Base-by-base conservation (phyloP, 2,329 filamentous ascomycete genomes). In the Colletotrichum lindemuthianum region DNA sequence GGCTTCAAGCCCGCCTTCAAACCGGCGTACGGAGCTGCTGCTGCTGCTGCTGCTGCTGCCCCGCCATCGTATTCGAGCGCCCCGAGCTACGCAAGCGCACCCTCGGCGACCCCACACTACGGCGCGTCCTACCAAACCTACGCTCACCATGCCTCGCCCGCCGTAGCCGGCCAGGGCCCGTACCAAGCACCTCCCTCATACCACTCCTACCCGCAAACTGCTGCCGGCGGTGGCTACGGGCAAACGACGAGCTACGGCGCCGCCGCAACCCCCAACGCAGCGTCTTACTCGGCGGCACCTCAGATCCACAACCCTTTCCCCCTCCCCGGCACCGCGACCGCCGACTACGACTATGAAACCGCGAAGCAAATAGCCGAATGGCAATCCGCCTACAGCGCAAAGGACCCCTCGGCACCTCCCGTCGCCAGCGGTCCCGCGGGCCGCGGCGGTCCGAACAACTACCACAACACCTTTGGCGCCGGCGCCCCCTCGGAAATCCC, bases 351-450 rank as follows among this genome's bases (percentile, higher is more conserved):
- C 72, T 88, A 92, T 3, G 93, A 97, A 70, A 90, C 92, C 81
- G 93, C 96, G 63, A 93, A 92, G 36, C 92, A 96, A 76, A 94
- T 97, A 67, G 93, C 94, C 52, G 92, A 97, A 77, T 97, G 95
- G 93, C 93, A 97, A 78, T 95, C 91, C 77, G 92, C 93, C 33
- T 97, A 97, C 77, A 73, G 75, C 40, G 39, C 40, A 15, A 61
- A 45, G 47, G 63, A 65, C 34, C 16, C 40, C 41, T 48, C 45
- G 2, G 37, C 45, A 40, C 36, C 55, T 13, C 37, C 45, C 4
- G 69, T 67, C 7, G 55, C 57, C 9, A 59, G 69, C 67, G 63
- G 67, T 67, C 55, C 74, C 54, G 70, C 67, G 59, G 60, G 67
- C 68, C 73, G 70, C 63, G 68, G 64, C 44, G 24, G 24, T 24